Percentiles rank a stretch among this genome's conserved stretches.
Evolutionary conservation across 1,139 yeast genomes (phyloP).

Genomic region (Saccharomyces hybrid): DNA sequence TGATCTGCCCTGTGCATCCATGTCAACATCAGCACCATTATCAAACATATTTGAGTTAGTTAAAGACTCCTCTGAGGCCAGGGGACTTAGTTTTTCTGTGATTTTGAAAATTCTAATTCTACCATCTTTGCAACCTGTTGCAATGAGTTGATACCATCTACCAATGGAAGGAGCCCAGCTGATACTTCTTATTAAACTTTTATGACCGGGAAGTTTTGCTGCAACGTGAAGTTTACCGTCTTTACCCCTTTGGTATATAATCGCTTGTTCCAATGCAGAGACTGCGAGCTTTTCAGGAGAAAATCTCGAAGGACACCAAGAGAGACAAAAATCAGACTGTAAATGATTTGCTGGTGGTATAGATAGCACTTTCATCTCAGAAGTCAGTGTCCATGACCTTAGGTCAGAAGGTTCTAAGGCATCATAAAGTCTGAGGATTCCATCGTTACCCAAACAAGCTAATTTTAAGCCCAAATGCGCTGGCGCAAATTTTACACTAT

Average conservation of each 20-base stretch:
- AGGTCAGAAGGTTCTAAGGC: constrained; percentile 83
- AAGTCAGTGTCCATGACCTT: constrained; percentile 69
- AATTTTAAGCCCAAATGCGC: constrained; percentile 72
- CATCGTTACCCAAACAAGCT: constrained; percentile 88
- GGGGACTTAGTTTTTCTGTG: constrained; percentile 33
- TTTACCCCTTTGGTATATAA: constrained; percentile 53
- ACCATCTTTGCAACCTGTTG: constrained; percentile 96
- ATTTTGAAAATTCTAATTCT: constrained; percentile 77
- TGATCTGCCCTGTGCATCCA: constrained; percentile 11
- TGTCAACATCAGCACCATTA: constrained; percentile 8
- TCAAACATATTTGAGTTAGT: constrained; percentile 23
- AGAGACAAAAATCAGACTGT: constrained; percentile 78
- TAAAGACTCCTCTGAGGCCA: constrained; percentile 12
- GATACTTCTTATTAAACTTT: constrained; percentile 78
- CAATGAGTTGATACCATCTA: constrained; percentile 74
- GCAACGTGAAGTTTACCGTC: constrained; percentile 41
- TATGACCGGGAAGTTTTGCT: constrained; percentile 59
- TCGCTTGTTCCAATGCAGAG: constrained; percentile 82
- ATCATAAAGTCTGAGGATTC: constrained; percentile 77
- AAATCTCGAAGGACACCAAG: constrained; percentile 92
- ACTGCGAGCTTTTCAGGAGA: constrained; percentile 75
- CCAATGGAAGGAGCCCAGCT: constrained; percentile 99
- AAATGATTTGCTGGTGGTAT: constrained; percentile 71
- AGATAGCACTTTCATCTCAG: constrained; percentile 61
- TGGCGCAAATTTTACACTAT: constrained; percentile 87